Evolutionary conservation across 2,329 filamentous ascomycete species (phyloP), one percentile per base, ranked within the genome.

Genomic region (Neofusicoccum laricinum): DNA sequence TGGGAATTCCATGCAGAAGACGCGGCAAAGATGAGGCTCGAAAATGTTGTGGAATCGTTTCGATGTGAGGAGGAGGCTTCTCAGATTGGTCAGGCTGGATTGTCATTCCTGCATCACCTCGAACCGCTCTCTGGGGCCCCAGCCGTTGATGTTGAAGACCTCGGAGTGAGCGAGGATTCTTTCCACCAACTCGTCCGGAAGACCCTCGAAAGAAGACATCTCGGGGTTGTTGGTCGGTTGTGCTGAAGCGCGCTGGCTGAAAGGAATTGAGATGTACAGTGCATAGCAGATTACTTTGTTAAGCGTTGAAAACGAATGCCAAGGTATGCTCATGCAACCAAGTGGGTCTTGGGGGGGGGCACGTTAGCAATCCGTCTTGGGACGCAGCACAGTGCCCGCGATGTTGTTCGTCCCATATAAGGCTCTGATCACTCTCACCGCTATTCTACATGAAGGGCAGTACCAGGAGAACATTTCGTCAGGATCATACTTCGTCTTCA

Each of bases 401-500:
- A 30, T 4, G 25, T 30, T 30, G 25, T 30, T 30, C 25, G 25
- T 30, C 25, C 25, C 7, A 30, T 30, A 4, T 1, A 30, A 1
- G 5, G 2, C 25, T 30, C 1, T 3, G 25, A 30, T 30, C 25
- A 1, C 25, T 30, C 5, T 30, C 25, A 1, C 7, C 25, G 7
- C 5, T 30, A 6, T 30, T 30, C 25, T 30, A 30, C 25, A 50
- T 17, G 19, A 73, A 69, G 0, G 73, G 74, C 10, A 66, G 71
- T 76, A 76, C 61, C 70, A 75, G 11, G 67, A 70, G 43, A 77
- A 76, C 48, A 57, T 64, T 0, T 70, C 67, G 14, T 71, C 53
- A 0, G 74, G 74, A 65, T 78, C 76, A 51, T 74, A 77, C 61
- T 70, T 69, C 21, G 64, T 65, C 65, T 78, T 78, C 36, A 78